Evolutionary conservation across 2,329 filamentous ascomycete species (phyloP), one percentile per base, ranked within the genome.

Genomic region (Dryadomyces sulphureus): DNA sequence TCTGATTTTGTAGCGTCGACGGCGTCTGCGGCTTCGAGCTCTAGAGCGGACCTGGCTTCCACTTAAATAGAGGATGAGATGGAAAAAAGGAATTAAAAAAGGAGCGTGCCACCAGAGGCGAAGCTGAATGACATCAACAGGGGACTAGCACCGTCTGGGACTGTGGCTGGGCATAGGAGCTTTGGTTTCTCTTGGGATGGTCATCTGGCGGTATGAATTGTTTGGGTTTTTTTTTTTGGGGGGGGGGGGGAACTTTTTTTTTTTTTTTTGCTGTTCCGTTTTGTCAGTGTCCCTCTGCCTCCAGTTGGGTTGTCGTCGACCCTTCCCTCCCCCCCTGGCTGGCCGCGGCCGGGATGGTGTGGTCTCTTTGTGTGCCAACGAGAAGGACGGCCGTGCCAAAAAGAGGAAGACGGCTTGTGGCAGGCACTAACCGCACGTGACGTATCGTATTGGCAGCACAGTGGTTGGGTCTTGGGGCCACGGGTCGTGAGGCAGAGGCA

Each of bases 1-100:
- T n/a, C n/a, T n/a, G n/a, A n/a, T n/a, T n/a, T 24, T 30, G 22
- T 41, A n/a, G 19, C 16, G 41, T 34, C 27, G 20, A 56, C 34
- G 6, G 7, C 34, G 34, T 36, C 34, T n/a, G n/a, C n/a, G n/a
- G n/a, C n/a, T n/a, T n/a, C n/a, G n/a, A n/a, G n/a, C n/a, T n/a
- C n/a, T n/a, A n/a, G n/a, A n/a, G n/a, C n/a, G n/a, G n/a, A n/a
- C 27, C 27, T 32, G 27, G 27, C 27, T 32, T 32, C 27, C 27
- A 32, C 27, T 32, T 32, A 32, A 32, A 32, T 32, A 38, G 9
- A 38, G 19, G n/a, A 38, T 16, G 11, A 24, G 12, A 11, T 14
- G 30, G n/a, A 34, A 32, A 32, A 24, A 34, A 21, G n/a, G 21
- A 32, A 32, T n/a, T 21, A 21, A 30, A 14, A 41, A 27, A 7